phyloP scores from a whole-genome alignment of 495 filamentous ascomycete species.

The Margaritispora aquatica region DNA sequence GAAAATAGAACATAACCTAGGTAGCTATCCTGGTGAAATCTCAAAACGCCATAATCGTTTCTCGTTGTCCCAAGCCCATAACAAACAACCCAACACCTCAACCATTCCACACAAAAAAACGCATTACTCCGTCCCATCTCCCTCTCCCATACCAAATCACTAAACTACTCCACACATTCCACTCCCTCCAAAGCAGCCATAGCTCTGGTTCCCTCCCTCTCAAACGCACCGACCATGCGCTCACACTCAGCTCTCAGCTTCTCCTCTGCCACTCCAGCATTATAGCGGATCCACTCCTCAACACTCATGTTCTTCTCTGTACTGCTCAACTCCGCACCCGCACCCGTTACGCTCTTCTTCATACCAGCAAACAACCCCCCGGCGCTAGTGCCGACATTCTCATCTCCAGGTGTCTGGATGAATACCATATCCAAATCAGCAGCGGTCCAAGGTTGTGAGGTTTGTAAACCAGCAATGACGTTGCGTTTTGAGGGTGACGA shows the following conservation, averaged over 20 bases:
- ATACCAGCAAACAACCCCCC: constrained; percentile 11
- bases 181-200: constrained; percentile 73
- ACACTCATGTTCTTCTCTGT: constrained; percentile 87
- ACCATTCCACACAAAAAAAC: background rate
- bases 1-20: no score
- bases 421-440: constrained; percentile 66
- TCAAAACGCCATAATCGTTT: background rate
- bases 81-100: background rate
- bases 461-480: constrained; percentile 50
- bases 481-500: constrained; percentile 62
- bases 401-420: constrained; percentile 20
- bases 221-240: constrained; percentile 69
- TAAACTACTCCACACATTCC: constrained; percentile 1
- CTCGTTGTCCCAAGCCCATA: background rate
- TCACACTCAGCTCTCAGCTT: constrained; percentile 76
- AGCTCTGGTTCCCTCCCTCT: constrained; percentile 72
- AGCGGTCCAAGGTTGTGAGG: constrained; percentile 60
- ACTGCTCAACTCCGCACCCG: constrained; percentile 48
- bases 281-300: constrained; percentile 83
- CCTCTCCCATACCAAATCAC: background rate
- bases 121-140: no score
- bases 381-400: constrained; percentile 4
- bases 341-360: constrained; percentile 40
- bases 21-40: no score
- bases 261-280: constrained; percentile 72